Evolutionary conservation across 106 monocot genomes (phyloP).

Genomic region (Vanilla planifolia): DNA sequence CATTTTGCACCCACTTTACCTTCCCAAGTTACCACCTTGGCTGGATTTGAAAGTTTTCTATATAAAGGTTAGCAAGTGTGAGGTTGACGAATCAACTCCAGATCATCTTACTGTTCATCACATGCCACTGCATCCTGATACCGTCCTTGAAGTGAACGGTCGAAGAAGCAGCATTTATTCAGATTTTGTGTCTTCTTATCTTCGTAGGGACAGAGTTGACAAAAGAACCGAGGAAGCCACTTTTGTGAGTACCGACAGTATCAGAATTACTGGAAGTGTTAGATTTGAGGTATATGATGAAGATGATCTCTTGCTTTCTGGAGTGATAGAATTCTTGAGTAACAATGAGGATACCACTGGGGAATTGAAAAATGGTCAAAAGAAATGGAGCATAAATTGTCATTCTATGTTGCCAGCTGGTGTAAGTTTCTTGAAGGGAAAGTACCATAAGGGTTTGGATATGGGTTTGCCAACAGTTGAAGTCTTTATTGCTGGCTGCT

Average conservation of each 20-base stretch:
- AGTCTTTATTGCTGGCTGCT: slow-evolving; percentile 30
- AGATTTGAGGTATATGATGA: slow-evolving; percentile 55
- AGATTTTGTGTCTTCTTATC: slow-evolving; percentile 37
- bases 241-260: slow-evolving; percentile 66
- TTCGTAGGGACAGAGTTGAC: slow-evolving; percentile 62
- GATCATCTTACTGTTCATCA: slow-evolving; percentile 8
- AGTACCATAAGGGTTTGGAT: slow-evolving; percentile 6
- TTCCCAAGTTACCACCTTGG: slow-evolving; percentile 26
- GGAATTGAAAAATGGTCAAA: slow-evolving; percentile 17
- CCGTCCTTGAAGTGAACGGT: slow-evolving; percentile 58
- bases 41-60: slow-evolving; percentile 19
- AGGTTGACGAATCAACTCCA: not conserved
- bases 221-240: slow-evolving; percentile 61
- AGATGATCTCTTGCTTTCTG: slow-evolving; percentile 35
- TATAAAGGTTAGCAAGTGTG: not conserved
- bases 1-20: slow-evolving; percentile 60
- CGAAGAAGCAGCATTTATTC: slow-evolving; percentile 43
- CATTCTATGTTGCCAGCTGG: slow-evolving; percentile 3
- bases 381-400: slow-evolving; percentile 29
- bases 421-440: slow-evolving; percentile 15
- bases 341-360: slow-evolving; percentile 22
- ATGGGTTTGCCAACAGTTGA: slow-evolving; percentile 24
- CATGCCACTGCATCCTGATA: not conserved
- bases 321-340: slow-evolving; percentile 26
- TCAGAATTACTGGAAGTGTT: slow-evolving; percentile 56